These are phyloP conservation scores for Fennellomyces sp. DNA, from an alignment of 371 early-diverging fungal species.

Conservation along the genomic window DNA sequence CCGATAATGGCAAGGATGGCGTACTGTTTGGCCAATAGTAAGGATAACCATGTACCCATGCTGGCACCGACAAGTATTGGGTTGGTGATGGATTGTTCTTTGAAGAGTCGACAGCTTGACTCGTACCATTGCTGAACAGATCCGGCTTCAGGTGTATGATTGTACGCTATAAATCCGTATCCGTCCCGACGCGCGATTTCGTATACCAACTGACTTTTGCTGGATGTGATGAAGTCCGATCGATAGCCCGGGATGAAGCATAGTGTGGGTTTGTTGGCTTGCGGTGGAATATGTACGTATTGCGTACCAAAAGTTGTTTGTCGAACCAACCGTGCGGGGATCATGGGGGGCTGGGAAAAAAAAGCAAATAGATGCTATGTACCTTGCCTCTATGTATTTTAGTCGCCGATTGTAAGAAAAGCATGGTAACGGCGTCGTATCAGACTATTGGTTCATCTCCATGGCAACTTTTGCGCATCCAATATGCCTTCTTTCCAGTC, in stretches of 20 bases:
- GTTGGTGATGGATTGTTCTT: background rate
- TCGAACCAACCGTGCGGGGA: background rate
- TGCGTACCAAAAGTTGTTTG: background rate
- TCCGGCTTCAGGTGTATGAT: constrained; percentile 19
- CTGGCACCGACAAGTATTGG: constrained; percentile 34
- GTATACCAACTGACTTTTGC: constrained; percentile 28
- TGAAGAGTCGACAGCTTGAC: constrained; percentile 20
- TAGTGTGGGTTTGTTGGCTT: constrained; percentile 15
- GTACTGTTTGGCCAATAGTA: constrained; percentile 18
- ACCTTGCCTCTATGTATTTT: too few relatives aligned
- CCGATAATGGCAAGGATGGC: constrained; percentile 28
- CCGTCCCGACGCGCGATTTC: constrained; percentile 14
- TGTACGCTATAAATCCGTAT: constrained; percentile 38
- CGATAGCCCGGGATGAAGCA: constrained; percentile 51
- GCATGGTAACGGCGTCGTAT: too few relatives aligned
- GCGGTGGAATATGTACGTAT: background rate
- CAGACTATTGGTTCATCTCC: too few relatives aligned
- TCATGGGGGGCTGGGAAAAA: too few relatives aligned
- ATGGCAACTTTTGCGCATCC: too few relatives aligned
- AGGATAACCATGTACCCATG: constrained; percentile 45
- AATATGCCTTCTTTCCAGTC: too few relatives aligned
- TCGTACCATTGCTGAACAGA: constrained; percentile 31
- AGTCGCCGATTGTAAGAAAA: too few relatives aligned
- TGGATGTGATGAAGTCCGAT: constrained; percentile 32
- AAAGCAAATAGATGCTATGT: too few relatives aligned